Conservation (phyloP, 352 stramenopile genomes). For the Phytopythium sindhum region DNA sequence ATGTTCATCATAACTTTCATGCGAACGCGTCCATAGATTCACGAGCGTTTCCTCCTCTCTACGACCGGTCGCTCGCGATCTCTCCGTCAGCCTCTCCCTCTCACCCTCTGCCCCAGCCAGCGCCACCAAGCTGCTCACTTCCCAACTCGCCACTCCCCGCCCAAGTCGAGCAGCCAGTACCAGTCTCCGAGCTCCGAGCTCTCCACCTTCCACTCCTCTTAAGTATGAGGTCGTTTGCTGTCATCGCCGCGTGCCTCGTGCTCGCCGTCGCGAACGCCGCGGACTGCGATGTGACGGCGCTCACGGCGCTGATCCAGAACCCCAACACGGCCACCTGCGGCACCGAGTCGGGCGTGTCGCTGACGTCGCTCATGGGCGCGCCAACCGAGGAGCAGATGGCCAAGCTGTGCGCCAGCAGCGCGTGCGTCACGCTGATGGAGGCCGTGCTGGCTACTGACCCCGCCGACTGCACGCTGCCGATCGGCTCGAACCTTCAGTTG, state of each 20-base stretch:
- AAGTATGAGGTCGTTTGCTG: constrained; percentile 3
- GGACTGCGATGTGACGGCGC: not conserved
- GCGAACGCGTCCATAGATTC: not conserved
- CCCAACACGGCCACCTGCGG: constrained; percentile 3
- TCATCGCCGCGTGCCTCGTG: not conserved
- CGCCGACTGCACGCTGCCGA: constrained; percentile 16
- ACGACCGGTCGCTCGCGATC: not conserved
- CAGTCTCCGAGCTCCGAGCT: too few relatives aligned
- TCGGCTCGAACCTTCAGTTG: constrained; percentile 7
- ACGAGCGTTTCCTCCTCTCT: not conserved
- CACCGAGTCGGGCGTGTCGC: constrained; percentile 4
- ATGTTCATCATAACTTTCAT: too few relatives aligned
- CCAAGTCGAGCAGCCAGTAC: constrained; percentile 3
- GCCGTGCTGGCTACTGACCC: constrained; percentile 14
- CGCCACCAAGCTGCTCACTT: not conserved
- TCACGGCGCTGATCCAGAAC: constrained; percentile 1
- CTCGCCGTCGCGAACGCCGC: constrained; percentile 4
- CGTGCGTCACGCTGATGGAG: constrained; percentile 15
- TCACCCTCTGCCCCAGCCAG: not conserved
- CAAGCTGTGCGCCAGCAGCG: constrained; percentile 8
- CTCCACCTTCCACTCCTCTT: not conserved
- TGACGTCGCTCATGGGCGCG: constrained; percentile 3
- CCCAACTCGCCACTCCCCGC: constrained; percentile 2
- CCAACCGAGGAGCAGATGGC: constrained; percentile 7
- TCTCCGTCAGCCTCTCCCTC: not conserved